These are phyloP conservation scores for Funneliformis mosseae DNA, from an alignment of 192 early-diverging fungal species.

Conservation along the genomic window DNA sequence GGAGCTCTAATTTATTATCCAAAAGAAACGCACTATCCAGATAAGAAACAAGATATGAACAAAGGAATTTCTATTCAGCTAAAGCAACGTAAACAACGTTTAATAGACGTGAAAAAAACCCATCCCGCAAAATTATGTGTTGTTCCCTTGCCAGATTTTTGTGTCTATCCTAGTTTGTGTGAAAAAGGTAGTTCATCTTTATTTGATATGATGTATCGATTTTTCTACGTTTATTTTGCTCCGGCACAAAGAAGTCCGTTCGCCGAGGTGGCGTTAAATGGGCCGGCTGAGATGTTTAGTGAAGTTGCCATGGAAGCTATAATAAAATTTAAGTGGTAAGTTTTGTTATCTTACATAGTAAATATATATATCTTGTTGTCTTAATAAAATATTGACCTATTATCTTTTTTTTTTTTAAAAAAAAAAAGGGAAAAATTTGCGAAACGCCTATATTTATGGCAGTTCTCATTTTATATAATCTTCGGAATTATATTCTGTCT, in stretches of 20 bases:
- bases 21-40: neutral
- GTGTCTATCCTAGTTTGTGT: neutral
- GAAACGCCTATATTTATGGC: neutral
- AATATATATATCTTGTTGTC: neutral
- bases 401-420: neutral
- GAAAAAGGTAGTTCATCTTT: neutral
- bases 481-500: neutral
- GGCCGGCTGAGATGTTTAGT: conserved; percentile 1
- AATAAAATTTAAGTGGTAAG: conserved; percentile 17
- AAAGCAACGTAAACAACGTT: neutral
- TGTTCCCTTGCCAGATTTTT: conserved; percentile 15
- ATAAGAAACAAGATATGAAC: neutral
- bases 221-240: neutral
- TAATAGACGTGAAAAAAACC: neutral
- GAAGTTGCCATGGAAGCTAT: conserved; percentile 13
- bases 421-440: conserved; percentile 3
- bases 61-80: too few relatives aligned
- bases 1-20: neutral
- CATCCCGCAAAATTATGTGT: conserved; percentile 9
- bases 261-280: neutral
- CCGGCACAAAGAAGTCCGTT: neutral
- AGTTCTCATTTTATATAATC: neutral
- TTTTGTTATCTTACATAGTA: neutral
- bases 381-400: neutral
- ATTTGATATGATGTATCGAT: neutral